Evolutionary conservation across 805 yeast species (phyloP).

Genomic region (Teunomyces barrocoloradensis): DNA sequence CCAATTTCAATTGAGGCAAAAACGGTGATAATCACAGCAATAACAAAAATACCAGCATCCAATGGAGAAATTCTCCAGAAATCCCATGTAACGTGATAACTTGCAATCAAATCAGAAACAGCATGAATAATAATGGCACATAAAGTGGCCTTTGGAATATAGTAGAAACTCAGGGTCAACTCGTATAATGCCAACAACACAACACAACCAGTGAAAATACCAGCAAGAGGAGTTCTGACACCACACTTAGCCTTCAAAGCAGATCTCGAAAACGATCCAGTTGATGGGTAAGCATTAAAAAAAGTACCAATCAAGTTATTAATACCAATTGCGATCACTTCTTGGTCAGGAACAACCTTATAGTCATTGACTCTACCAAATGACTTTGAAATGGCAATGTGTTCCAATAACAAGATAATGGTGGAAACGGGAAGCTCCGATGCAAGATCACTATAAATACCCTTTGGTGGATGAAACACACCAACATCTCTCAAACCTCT

Average conservation of each 20-base stretch:
- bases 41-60: slow-evolving; percentile 69
- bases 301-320: slow-evolving; percentile 89
- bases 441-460: slow-evolving; percentile 59
- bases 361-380: slow-evolving; percentile 92
- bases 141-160: slow-evolving; percentile 85
- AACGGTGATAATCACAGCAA: slow-evolving; percentile 71
- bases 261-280: slow-evolving; percentile 93
- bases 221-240: slow-evolving; percentile 91
- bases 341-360: slow-evolving; percentile 90
- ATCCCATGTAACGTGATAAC: slow-evolving; percentile 62
- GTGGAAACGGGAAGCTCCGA: slow-evolving; percentile 83
- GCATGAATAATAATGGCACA: slow-evolving; percentile 92
- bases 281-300: slow-evolving; percentile 91
- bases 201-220: slow-evolving; percentile 85
- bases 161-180: slow-evolving; percentile 79
- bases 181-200: slow-evolving; percentile 84
- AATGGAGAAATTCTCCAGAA: slow-evolving; percentile 73
- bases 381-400: slow-evolving; percentile 89
- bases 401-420: slow-evolving; percentile 81
- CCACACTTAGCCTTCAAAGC: slow-evolving; percentile 95
- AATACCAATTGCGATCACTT: slow-evolving; percentile 88
- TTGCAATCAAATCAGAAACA: slow-evolving; percentile 78
- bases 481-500: slow-evolving; percentile 79
- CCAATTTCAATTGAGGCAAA: slow-evolving; percentile 83
- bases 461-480: slow-evolving; percentile 60